Percentiles rank a stretch among this genome's conserved stretches.
Evolutionary conservation across 805 yeast species (phyloP).

Genomic region (Pichia californica): DNA sequence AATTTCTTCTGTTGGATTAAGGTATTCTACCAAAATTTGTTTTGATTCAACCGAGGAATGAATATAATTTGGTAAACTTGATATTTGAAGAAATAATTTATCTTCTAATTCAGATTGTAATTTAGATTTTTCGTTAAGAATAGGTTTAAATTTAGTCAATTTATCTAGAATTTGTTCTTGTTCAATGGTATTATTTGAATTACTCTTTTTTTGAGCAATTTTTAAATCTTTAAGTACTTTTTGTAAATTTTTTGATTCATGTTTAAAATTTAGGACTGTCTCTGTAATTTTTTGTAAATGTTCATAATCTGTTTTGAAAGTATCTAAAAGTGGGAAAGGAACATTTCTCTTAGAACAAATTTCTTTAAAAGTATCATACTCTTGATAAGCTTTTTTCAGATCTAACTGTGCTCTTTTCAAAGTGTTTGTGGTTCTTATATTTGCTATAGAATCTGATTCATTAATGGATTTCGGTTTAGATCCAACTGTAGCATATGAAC

Average conservation of each 20-base stretch:
- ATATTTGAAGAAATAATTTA: constrained; percentile 35
- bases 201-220: constrained; percentile 13
- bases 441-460: neutral
- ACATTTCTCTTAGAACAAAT: constrained; percentile 32
- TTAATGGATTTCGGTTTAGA: neutral
- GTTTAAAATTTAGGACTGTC: constrained; percentile 17
- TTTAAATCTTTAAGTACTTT: constrained; percentile 16
- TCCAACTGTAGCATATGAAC: neutral
- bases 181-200: constrained; percentile 7
- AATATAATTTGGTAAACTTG: constrained; percentile 57
- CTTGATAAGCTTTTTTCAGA: constrained; percentile 26
- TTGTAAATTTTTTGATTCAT: constrained; percentile 18
- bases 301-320: constrained; percentile 19
- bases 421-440: constrained; percentile 22
- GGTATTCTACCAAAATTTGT: constrained; percentile 42
- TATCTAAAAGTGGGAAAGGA: constrained; percentile 18
- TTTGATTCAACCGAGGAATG: constrained; percentile 39
- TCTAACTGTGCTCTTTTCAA: constrained; percentile 32
- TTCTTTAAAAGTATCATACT: constrained; percentile 22
- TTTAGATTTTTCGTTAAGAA: constrained; percentile 25
- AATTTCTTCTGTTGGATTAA: constrained; percentile 38
- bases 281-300: constrained; percentile 9
- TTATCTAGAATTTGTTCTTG: constrained; percentile 12
- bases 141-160: constrained; percentile 24
- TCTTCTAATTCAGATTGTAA: constrained; percentile 28